Evolutionary conservation across 257 asterid species (phyloP), one percentile per base, ranked within the genome.

Genomic region (Scutellaria baicalensis): DNA sequence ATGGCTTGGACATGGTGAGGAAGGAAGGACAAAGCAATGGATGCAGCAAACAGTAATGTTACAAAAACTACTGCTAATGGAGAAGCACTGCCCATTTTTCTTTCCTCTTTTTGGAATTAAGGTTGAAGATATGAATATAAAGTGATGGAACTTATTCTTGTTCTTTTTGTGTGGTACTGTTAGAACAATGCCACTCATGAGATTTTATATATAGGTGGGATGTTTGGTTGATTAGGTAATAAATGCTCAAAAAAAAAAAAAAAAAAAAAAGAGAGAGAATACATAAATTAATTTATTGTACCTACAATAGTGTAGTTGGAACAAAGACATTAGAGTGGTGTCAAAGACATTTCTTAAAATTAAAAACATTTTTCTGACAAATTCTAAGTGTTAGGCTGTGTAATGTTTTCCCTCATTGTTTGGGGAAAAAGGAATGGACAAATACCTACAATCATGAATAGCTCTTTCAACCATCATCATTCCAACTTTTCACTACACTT

Each of bases 301-400:
- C 75, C 77, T 13, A 67, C 39, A 23, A 1, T 23, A 27, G 33
- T 76, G 79, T 78, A 27, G 79, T 75, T 75, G 80, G 81, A 59
- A 59, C 70, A 67, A 67, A 77, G 74, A 77, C 89, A 79, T 77
- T 75, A 74, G 85, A 84, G 86, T 84, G 82, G 64, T 81, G 85
- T 84, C 83, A 75, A 84, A 81, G 86, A 75, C 84, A 82, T 66
- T 69, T 64, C 63, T 71, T 70, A 1, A 1, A 40, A 21, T 70
- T 31, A 58, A 69, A 3, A 27, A 27, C 0, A 27, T 1, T 27
- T 27, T 27, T 27, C 4, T 27, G 33, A 5, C 33, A 27, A 2
- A 27, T 4, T 27, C 33, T 27, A 2, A 27, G 4, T 0, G 33
- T 27, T 27, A 27, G 33, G 33, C 33, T 27, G 33, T 27, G 33